phyloP scores from a whole-genome alignment of 2,329 filamentous ascomycete genomes.

The Erysiphe neolycopersici region DNA sequence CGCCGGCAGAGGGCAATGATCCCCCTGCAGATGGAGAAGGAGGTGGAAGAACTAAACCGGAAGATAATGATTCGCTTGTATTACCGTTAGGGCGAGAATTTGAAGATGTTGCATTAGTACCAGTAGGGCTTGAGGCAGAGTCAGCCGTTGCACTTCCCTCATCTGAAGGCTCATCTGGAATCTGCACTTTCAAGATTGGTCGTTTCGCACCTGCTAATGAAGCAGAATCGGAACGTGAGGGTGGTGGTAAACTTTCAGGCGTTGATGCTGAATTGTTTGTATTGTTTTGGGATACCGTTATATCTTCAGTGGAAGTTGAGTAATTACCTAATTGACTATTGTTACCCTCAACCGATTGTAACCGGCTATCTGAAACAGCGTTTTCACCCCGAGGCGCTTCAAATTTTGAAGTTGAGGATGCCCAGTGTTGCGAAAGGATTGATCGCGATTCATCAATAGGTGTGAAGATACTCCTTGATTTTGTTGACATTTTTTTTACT shows the following conservation, averaged over 20 bases:
- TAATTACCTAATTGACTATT: slow-evolving; percentile 28
- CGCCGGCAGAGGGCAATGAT: slow-evolving; percentile 66
- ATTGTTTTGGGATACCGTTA: slow-evolving; percentile 17
- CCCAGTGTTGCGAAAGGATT: slow-evolving; percentile 61
- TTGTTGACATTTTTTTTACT: slow-evolving; percentile 22
- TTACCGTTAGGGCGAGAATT: slow-evolving; percentile 7
- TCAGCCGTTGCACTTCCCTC: slow-evolving; percentile 44
- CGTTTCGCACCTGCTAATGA: slow-evolving; percentile 39
- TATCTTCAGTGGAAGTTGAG: slow-evolving; percentile 23
- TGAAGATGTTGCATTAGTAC: slow-evolving; percentile 7
- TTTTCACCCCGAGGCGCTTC: slow-evolving; percentile 9
- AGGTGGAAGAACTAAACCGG: slow-evolving; percentile 61
- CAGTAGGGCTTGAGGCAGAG: slow-evolving; percentile 18
- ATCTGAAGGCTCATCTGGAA: slow-evolving; percentile 74
- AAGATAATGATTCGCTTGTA: slow-evolving; percentile 25
- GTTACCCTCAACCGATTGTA: slow-evolving; percentile 38
- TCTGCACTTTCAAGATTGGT: slow-evolving; percentile 75
- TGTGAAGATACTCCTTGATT: slow-evolving; percentile 63
- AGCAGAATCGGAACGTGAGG: slow-evolving; percentile 53
- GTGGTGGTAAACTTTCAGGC: slow-evolving; percentile 41
- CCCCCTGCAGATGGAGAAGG: slow-evolving; percentile 55
- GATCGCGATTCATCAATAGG: slow-evolving; percentile 86
- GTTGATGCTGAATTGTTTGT: slow-evolving; percentile 28
- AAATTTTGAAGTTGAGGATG: slow-evolving; percentile 27
- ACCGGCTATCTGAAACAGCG: slow-evolving; percentile 21